phyloP scores from a whole-genome alignment of 208 protist species.

The Endotrypanum monterogeii region DNA sequence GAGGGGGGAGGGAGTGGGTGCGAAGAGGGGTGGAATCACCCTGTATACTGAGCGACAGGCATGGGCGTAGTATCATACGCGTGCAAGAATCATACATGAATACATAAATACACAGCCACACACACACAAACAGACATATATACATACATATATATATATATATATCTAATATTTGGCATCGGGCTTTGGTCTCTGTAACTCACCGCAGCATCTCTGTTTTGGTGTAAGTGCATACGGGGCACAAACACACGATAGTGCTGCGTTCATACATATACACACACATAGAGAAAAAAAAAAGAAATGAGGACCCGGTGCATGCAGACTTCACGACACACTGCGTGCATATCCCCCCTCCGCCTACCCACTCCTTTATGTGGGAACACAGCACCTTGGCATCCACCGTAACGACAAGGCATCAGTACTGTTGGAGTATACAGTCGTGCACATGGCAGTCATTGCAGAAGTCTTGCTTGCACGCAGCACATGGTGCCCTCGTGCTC shows the following conservation, averaged over 20 bases:
- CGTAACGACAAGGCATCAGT: neutral
- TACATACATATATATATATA: neutral
- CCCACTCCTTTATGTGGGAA: neutral
- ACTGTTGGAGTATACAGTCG: slow-evolving; percentile 25
- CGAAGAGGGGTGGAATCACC: neutral
- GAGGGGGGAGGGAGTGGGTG: neutral
- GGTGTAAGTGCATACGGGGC: too few species aligned
- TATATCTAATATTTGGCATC: neutral
- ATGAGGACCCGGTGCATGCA: neutral
- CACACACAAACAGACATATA: too few species aligned
- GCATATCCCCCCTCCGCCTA: neutral
- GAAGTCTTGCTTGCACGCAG: slow-evolving; percentile 38
- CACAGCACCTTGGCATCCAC: neutral
- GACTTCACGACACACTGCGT: neutral
- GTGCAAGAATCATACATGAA: too few species aligned
- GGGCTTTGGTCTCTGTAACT: too few species aligned
- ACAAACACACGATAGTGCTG: too few species aligned
- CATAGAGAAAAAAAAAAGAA: neutral
- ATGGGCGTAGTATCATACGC: neutral
- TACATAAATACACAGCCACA: too few species aligned
- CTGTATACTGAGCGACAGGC: neutral
- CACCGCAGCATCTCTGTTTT: too few species aligned
- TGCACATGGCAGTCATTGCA: slow-evolving; percentile 39
- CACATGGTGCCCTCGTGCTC: slow-evolving; percentile 29
- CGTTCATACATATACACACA: neutral